Evolutionary conservation across 306 rosid species (phyloP), one percentile per base, ranked within the genome.

Genomic region (Pueraria montana): DNA sequence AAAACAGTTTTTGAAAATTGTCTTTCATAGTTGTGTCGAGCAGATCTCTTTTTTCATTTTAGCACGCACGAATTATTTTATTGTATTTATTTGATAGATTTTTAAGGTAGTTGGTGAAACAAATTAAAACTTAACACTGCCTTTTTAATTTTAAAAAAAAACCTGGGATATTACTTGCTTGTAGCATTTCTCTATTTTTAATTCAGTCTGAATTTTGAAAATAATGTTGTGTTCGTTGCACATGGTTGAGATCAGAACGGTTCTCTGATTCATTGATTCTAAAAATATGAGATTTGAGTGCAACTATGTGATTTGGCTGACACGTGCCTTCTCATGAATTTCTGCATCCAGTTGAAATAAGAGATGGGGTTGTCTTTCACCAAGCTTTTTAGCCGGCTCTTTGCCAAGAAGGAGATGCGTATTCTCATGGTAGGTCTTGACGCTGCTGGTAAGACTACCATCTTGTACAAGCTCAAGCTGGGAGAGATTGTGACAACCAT

Each of bases 401-500:
- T 91, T 77, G 95, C 93, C 78, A 89, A 89, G 83, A 91, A 83
- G 56, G 94, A 91, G 83, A 89, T 91, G 94, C 86, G 91, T 59
- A 83, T 83, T 83, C 86, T 83, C 59, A 83, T 83, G 86, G 86
- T 83, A 36, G 86, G 86, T 70, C 86, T 77, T 32, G 86, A 83
- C 2, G 86, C 86, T 77, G 86, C 92, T 38, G 92, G 94, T 91
- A 91, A 91, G 75, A 91, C 94, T 56, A 91, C 92, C 77, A 89
- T 91, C 16, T 83, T 91, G 88, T 91, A 91, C 86, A 91, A 91
- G 91, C 93, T 91, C 76, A 91, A 89, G 89, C 76, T 89, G 52
- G 95, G 93, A 79, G 95, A 91, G 83, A 91, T 91, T 49, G 89
- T 89, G 32, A 91, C 95, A 13, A 91, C 95, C 87, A 89, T 91